Evolutionary conservation across 441 rosid genomes (phyloP), one percentile per base, ranked within the genome.

Genomic region (Syzygium syzygioides): DNA sequence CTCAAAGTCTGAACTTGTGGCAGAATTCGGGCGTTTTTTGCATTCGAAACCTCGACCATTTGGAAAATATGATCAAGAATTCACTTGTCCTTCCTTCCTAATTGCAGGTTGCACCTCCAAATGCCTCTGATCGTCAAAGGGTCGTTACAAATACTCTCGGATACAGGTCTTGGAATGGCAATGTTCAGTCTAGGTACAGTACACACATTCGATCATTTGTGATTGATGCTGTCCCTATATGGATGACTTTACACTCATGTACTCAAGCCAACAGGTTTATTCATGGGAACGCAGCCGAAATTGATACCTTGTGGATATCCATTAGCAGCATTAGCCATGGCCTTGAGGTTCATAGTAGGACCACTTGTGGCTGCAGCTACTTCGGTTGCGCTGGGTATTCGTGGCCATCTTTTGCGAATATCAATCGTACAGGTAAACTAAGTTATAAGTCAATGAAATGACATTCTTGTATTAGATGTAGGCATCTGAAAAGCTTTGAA

Each of bases 101-200:
- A 76, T 28, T 32, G 52, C 30, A 88, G 89, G 62, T 88, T 25
- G 85, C 55, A 86, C 56, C 19, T 88, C 41, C 12, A 41, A 34
- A 55, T 88, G 68, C 90, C 90, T 41, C 9, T 17, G 56, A 88
- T 86, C 14, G 32, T 88, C 26, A 5, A 18, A 1, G 85, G 87
- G 6, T 85, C 87, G 14, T 71, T 88, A 88, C 9, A 53, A 45
- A 88, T 88, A 86, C 14, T 88, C 55, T 55, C 90, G 30, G 4
- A 88, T 57, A 88, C 90, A 5, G 90, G 90, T n/a, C 90, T 88
- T 7, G 90, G 90, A 17, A 88, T 86, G 88, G 86, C 90, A 30
- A 62, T 88, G 64, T 88, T 88, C 37, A 86, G 90, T 71, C 71
- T 86, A 37, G 90, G 90, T 86, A 1, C 48, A 17, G 14, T 86